Evolutionary conservation across 495 filamentous ascomycete species (phyloP), one percentile per base, ranked within the genome.

Genomic region (Aspergillus kassunensis): DNA sequence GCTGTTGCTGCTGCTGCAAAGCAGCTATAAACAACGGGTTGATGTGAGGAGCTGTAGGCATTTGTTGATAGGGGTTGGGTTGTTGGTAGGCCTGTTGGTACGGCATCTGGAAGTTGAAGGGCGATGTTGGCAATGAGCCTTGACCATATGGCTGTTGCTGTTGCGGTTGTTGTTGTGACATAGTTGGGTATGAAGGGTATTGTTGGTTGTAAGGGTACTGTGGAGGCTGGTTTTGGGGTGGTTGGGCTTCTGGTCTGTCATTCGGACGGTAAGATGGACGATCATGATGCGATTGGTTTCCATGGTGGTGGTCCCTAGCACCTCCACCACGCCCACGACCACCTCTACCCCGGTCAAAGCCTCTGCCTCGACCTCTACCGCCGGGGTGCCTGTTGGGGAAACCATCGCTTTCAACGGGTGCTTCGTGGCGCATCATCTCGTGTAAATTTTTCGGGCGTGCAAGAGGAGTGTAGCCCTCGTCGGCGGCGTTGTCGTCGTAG

Each of bases 381-480:
- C 70, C 70, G 51, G 67, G 45, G 29, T 55, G 53, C 49, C 61
- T 44, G 48, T 58, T 53, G 35, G 50, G 49, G 7, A 47, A 63
- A 20, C 63, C 62, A 29, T 57, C 66, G 13, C 55, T 62, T 57
- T 80, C 82, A 42, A 80, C 75, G 15, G 77, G 78, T 2, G 74
- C 58, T 39, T 77, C 69, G 20, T 68, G 66, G 4, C 61, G 66
- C 71, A 80, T 78, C 61, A 80, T 75, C 55, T 78, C 77, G 30
- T 81, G 76, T 3, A 78, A 65, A 44, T 82, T 79, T 37, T 73
- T 74, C 1, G 87, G 88, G 21, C 88, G 75, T 27, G 82, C 60
- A 31, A 91, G 72, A 25, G 86, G 86, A 48, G 80, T 84, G 67
- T 90, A 91, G 6, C 73, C 74, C 50, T 77, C 76, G 45, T 76